Evolutionary conservation across 129 eudicot genomes (phyloP).

Genomic region (Rutidosis leptorrhynchoides): DNA sequence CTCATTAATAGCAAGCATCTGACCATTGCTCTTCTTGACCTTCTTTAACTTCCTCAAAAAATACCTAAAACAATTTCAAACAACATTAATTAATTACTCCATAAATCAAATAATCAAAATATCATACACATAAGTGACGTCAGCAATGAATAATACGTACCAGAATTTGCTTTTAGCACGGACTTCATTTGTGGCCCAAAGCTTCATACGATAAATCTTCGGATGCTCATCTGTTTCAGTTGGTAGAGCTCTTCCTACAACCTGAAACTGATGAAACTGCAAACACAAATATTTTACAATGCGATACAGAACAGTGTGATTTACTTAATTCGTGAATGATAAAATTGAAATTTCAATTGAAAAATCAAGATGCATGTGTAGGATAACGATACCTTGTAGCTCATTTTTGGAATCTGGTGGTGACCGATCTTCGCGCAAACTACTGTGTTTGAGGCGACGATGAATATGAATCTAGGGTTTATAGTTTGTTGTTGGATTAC

Average conservation of each 20-base stretch:
- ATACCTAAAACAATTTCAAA: constrained; percentile 42
- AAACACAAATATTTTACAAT: background rate
- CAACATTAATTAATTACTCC: too few relatives aligned
- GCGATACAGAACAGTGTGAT: background rate
- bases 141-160: constrained; percentile 20
- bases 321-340: background rate
- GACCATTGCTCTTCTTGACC: constrained; percentile 86
- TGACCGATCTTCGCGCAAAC: constrained; percentile 14
- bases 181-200: constrained; percentile 62
- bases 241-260: constrained; percentile 60
- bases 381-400: constrained; percentile 18
- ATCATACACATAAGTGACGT: background rate
- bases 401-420: constrained; percentile 23
- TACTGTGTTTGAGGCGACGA: constrained; percentile 25
- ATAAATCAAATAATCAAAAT: background rate
- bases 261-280: constrained; percentile 70
- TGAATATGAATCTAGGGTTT: constrained; percentile 31
- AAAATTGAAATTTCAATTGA: too few relatives aligned
- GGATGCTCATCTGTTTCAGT: constrained; percentile 59
- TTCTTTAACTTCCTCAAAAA: constrained; percentile 77
- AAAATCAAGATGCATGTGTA: background rate
- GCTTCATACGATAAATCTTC: constrained; percentile 66
- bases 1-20: constrained; percentile 85
- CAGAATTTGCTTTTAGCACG: constrained; percentile 70
- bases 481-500: background rate